Conservation (phyloP, 768 basidiomycete species). For the Russula sp. region DNA sequence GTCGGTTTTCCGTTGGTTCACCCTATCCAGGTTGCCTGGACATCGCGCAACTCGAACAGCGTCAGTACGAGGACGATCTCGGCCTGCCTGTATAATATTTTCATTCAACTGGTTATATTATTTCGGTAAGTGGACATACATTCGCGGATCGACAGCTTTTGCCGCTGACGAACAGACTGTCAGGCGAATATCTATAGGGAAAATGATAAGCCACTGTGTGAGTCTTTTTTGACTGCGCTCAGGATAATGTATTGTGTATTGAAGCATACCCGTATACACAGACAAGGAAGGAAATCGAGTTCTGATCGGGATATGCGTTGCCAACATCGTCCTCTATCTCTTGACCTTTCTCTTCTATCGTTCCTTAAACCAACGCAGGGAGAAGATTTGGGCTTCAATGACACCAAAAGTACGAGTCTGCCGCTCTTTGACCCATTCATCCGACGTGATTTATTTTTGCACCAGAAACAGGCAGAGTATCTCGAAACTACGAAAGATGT, state of each 20-base stretch:
- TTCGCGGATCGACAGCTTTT: background rate
- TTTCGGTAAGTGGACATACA: background rate
- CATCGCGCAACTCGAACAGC: conserved; percentile 57
- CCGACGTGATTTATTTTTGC: background rate
- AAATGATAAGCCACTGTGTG: conserved; percentile 2
- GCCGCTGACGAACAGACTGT: background rate
- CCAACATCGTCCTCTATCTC: conserved; percentile 54
- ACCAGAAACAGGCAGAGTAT: conserved; percentile 55
- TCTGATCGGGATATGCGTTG: conserved; percentile 52
- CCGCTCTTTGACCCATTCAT: background rate
- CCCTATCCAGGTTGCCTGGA: conserved; percentile 48
- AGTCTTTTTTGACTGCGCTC: conserved; percentile 16
- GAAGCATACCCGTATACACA: conserved; percentile 37
- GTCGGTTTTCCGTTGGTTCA: conserved; percentile 50
- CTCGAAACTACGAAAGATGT: conserved; percentile 58
- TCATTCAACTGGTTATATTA: conserved; percentile 49
- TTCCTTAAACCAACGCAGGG: conserved; percentile 47
- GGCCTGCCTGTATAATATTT: conserved; percentile 57
- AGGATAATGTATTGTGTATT: background rate
- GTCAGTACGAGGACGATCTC: conserved; percentile 51
- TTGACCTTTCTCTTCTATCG: conserved; percentile 56
- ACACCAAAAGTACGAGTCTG: conserved; percentile 42
- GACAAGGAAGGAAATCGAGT: conserved; percentile 59
- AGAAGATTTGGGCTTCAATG: conserved; percentile 52
- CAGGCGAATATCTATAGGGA: conserved; percentile 6